Evolutionary conservation across 192 early-diverging fungal species (phyloP).

Genomic region (Cetraspora pellucida): DNA sequence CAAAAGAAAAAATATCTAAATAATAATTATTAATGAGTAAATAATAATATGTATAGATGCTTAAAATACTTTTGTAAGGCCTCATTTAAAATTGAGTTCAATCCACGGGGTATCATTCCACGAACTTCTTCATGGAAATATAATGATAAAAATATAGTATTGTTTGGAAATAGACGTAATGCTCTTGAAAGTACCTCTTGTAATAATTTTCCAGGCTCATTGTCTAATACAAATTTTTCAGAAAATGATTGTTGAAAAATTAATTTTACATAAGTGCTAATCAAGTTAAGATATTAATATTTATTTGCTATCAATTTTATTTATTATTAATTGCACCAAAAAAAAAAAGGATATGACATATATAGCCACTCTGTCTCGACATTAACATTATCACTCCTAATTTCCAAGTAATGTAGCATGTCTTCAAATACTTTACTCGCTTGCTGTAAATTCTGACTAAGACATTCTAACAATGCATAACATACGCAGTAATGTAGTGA

Average conservation of each 20-base stretch:
- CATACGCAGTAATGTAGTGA: conserved; percentile 36
- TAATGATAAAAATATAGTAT: conserved; percentile 54
- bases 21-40: background rate
- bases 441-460: conserved; percentile 38
- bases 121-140: conserved; percentile 65
- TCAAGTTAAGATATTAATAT: background rate
- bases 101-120: background rate
- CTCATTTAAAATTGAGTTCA: background rate
- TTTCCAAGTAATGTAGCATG: conserved; percentile 28
- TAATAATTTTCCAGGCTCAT: conserved; percentile 33
- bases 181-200: conserved; percentile 48
- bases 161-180: conserved; percentile 56
- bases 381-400: conserved; percentile 32
- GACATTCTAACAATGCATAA: conserved; percentile 43
- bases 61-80: conserved; percentile 17
- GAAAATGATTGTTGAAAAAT: conserved; percentile 38
- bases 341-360: conserved; percentile 40
- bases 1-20: conserved; percentile 6
- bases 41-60: background rate
- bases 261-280: conserved; percentile 36
- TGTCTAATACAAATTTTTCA: background rate
- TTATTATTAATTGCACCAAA: background rate
- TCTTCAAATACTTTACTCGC: conserved; percentile 43
- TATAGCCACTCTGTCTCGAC: conserved; percentile 43
- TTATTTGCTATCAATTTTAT: background rate